Conservation (phyloP, 768 basidiomycete genomes). For the Mycena amicta region DNA sequence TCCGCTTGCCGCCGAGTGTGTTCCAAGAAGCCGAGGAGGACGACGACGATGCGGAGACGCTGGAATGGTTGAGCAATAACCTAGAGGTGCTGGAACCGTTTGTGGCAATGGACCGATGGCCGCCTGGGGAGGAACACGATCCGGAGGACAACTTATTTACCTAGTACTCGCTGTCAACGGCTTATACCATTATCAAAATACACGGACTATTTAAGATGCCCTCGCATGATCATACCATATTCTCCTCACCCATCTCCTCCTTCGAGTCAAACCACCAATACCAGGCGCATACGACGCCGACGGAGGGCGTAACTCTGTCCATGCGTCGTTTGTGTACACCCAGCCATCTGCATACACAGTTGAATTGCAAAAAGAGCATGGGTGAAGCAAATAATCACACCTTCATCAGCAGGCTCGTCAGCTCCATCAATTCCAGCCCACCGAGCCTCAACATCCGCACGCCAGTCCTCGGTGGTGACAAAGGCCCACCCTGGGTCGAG, state of each 20-base stretch:
- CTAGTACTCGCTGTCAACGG: not conserved
- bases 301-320: conserved; percentile 53
- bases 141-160: conserved; percentile 17
- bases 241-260: conserved; percentile 70
- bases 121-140: conserved; percentile 21
- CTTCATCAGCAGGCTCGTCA: not conserved
- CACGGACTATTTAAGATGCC: not conserved
- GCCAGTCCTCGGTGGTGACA: conserved; percentile 78
- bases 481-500: conserved; percentile 77
- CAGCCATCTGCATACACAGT: conserved; percentile 58
- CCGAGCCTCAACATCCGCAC: conserved; percentile 57
- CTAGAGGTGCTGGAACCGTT: conserved; percentile 10
- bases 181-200: not conserved
- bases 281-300: conserved; percentile 38
- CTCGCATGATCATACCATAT: conserved; percentile 53
- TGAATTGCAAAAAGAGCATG: not conserved
- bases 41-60: conserved; percentile 13
- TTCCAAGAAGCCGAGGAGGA: conserved; percentile 8
- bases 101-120: conserved; percentile 8
- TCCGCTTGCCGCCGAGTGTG: conserved; percentile 1
- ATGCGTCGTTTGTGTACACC: conserved; percentile 80
- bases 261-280: conserved; percentile 58
- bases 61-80: conserved; percentile 16
- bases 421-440: conserved; percentile 49
- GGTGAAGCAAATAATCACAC: not conserved